Evolutionary conservation across 1,139 yeast genomes (phyloP), one percentile per base, ranked within the genome.

Genomic region (Geotrichum citri-aurantii): DNA sequence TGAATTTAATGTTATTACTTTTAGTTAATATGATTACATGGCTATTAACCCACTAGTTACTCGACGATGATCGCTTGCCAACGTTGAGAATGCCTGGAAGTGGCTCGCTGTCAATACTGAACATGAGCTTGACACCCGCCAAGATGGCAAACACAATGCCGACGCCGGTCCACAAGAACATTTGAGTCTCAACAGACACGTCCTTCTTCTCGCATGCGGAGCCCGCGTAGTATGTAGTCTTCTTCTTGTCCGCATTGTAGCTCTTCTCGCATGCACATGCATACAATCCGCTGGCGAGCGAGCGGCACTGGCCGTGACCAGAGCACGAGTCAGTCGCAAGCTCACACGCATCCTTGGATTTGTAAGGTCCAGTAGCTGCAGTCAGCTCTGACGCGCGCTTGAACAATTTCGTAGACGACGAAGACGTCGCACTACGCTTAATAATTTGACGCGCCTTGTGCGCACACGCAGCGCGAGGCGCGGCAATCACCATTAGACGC

Each of bases 51-150:
- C 7, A n/a, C 21, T 37, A 37, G 10, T 37, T 37, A 17, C 21
- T 37, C 7, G 44, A 37, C n/a, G 51, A 42, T 11, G 59, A 53
- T 27, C 56, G 59, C 63, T 78, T 79, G 51, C 85, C 82, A 52
- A 85, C 84, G 61, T 81, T 82, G 66, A 86, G 79, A 50, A 85
- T 84, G 33, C 89, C 89, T 26, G 91, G 90, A 62, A 85, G 77
- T 52, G 85, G 81, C 64, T 83, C 85, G 62, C 73, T 71, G 29
- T 88, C 91, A 57, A 84, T 75, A 50, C 77, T 69, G 59, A 72
- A 71, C 71, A 86, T 73, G 60, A 85, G 76, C 65, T 81, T 78
- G 60, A 85, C 72, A 48, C 86, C 88, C 19, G 79, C 81, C 49
- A 71, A 81, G 58, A 82, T 72, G 24, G 81, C 69, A 11, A 76